phyloP scores from a whole-genome alignment of 2,329 filamentous ascomycete genomes.

The Elsinoe fawcettii region DNA sequence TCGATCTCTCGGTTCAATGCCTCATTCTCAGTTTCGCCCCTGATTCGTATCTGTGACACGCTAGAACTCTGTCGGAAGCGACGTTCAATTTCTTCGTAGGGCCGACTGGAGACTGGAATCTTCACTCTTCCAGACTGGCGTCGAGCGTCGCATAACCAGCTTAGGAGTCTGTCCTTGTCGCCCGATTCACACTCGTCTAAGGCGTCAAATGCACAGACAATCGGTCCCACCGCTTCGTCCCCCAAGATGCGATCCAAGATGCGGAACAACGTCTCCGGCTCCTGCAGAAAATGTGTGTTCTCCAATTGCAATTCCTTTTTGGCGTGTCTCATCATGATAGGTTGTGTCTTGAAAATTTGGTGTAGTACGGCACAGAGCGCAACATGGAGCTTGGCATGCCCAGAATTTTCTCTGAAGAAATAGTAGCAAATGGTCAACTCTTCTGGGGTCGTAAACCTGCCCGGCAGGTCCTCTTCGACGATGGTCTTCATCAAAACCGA shows the following conservation, averaged over 20 bases:
- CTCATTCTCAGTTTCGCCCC: conserved; percentile 18
- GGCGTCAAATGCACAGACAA: conserved; percentile 24
- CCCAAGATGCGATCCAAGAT: conserved; percentile 16
- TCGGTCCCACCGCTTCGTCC: conserved; percentile 12
- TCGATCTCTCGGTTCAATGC: conserved; percentile 14
- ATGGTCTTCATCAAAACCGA: conserved; percentile 32
- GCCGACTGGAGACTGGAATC: conserved; percentile 17
- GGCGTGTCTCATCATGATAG: conserved; percentile 22
- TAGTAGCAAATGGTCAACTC: background rate
- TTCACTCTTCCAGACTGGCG: background rate
- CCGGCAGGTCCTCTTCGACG: conserved; percentile 25
- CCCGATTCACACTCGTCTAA: conserved; percentile 23
- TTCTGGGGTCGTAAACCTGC: background rate
- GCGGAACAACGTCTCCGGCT: conserved; percentile 18
- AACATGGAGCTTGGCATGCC: conserved; percentile 25
- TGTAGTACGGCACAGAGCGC: conserved; percentile 33
- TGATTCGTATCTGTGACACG: conserved; percentile 11
- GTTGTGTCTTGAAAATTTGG: conserved; percentile 29
- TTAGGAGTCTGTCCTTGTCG: conserved; percentile 18
- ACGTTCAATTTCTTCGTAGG: conserved; percentile 16
- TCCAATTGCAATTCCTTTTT: conserved; percentile 21
- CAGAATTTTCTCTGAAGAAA: conserved; percentile 34
- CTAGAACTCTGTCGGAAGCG: background rate
- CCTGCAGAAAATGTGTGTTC: conserved; percentile 19
- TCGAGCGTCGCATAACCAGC: conserved; percentile 18